Conservation (phyloP, 345 rosid genomes). For the Lumnitzera littorea region DNA sequence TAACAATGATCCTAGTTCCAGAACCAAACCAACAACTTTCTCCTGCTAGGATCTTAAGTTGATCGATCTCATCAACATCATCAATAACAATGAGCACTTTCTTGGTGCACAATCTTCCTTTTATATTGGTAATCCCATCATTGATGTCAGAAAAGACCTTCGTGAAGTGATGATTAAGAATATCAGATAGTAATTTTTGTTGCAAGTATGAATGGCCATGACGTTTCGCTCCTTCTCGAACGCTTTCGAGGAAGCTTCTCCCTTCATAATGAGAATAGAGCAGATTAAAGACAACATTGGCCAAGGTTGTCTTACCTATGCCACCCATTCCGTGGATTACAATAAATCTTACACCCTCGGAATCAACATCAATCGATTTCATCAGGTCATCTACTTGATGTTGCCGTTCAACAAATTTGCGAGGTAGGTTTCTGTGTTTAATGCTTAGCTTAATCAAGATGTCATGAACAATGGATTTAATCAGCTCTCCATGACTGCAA, state of each 20-base stretch:
- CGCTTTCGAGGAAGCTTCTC: constrained; percentile 6
- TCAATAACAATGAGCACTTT: constrained; percentile 8
- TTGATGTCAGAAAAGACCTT: neutral
- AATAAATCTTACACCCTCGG: neutral
- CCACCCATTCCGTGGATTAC: neutral
- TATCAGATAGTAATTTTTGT: neutral
- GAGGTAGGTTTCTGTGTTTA: neutral
- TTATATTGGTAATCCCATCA: neutral
- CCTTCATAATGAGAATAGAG: neutral
- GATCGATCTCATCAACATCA: constrained; percentile 7
- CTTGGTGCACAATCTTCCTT: constrained; percentile 3
- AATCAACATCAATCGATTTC: constrained; percentile 1
- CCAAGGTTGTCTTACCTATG: constrained; percentile 6
- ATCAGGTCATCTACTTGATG: neutral
- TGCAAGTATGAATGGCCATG: constrained; percentile 2
- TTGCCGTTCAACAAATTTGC: constrained; percentile 4
- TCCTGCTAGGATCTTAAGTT: constrained; percentile 1
- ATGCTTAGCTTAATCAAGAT: neutral
- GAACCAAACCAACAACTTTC: constrained; percentile 3
- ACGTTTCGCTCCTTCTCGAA: constrained; percentile 1
- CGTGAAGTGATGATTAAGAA: neutral
- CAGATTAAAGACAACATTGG: constrained; percentile 3
- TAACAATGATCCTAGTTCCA: constrained; percentile 9
- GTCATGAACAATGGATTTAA: neutral
- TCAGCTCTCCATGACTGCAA: neutral